phyloP scores from a whole-genome alignment of 2,329 filamentous ascomycete species.

The Paramyrothecium roridum region DNA sequence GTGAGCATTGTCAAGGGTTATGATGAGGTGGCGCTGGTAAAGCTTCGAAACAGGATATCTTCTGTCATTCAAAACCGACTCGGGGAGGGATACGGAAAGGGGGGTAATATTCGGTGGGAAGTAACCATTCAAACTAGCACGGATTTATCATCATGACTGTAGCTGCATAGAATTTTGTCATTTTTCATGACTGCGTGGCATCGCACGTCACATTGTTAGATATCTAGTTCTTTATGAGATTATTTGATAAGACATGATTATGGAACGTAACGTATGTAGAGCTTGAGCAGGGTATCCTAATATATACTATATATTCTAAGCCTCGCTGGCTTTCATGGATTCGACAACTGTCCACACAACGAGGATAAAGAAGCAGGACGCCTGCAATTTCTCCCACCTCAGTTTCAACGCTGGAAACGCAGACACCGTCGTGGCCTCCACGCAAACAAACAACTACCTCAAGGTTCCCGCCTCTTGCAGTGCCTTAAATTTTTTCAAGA shows the following conservation, averaged over 20 bases:
- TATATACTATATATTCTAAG: background rate
- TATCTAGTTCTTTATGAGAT: too few relatives aligned
- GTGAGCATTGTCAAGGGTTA: conserved; percentile 63
- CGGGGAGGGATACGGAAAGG: conserved; percentile 81
- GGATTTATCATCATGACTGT: conserved; percentile 19
- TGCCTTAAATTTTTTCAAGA: background rate
- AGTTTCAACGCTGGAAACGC: background rate
- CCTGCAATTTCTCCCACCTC: too few relatives aligned
- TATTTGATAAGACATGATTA: too few relatives aligned
- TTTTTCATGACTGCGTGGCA: too few relatives aligned
- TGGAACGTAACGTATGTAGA: background rate
- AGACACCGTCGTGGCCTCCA: background rate
- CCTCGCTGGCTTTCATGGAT: background rate
- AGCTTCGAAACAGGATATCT: conserved; percentile 71
- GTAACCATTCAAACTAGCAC: conserved; percentile 76
- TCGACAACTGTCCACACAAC: too few relatives aligned
- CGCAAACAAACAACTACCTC: conserved; percentile 15
- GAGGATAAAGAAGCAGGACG: too few relatives aligned
- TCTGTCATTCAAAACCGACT: conserved; percentile 81
- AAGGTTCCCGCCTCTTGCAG: conserved; percentile 21
- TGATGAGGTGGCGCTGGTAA: conserved; percentile 68
- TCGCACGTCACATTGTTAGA: too few relatives aligned
- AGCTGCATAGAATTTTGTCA: too few relatives aligned
- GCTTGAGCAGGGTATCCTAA: conserved; percentile 27
- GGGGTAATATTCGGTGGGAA: conserved; percentile 83